These are phyloP conservation scores for Porcisia deanei DNA, from an alignment of 208 protist genomes.

Conservation along the genomic window DNA sequence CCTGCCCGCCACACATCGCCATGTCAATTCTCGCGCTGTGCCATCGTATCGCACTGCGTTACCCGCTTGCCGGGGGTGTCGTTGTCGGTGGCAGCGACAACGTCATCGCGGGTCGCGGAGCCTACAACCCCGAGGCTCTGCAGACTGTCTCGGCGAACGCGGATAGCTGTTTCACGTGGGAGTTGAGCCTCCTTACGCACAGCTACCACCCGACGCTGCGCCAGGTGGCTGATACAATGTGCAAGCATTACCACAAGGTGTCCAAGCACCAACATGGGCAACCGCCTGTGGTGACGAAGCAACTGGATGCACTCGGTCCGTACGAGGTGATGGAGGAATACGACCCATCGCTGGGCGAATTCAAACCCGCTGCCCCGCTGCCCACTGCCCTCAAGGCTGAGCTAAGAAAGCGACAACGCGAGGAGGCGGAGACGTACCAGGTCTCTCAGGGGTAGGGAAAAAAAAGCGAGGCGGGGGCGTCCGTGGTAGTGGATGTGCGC, in stretches of 20 bases:
- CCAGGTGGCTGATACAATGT: constrained; percentile 78
- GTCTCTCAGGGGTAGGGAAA: neutral
- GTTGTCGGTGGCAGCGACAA: constrained; percentile 91
- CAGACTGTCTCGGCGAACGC: constrained; percentile 85
- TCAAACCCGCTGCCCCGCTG: constrained; percentile 68
- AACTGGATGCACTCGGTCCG: constrained; percentile 84
- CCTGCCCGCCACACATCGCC: constrained; percentile 80
- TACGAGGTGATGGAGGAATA: constrained; percentile 92
- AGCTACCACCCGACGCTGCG: constrained; percentile 90
- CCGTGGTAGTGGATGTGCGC: neutral
- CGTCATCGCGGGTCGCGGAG: constrained; percentile 79
- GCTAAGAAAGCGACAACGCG: constrained; percentile 31
- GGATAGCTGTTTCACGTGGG: constrained; percentile 91
- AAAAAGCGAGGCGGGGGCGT: neutral
- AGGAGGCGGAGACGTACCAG: constrained; percentile 13
- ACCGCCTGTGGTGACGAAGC: constrained; percentile 83
- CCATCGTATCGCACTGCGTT: constrained; percentile 82
- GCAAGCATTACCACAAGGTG: constrained; percentile 82
- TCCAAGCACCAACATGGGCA: constrained; percentile 85
- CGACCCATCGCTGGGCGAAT: constrained; percentile 79
- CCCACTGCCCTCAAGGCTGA: constrained; percentile 45
- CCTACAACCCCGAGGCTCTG: constrained; percentile 83
- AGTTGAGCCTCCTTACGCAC: constrained; percentile 66
- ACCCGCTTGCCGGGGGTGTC: constrained; percentile 77
- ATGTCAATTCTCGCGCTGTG: constrained; percentile 81